Conservation (phyloP, 306 rosid genomes). For the Coriaria nepalensis region DNA sequence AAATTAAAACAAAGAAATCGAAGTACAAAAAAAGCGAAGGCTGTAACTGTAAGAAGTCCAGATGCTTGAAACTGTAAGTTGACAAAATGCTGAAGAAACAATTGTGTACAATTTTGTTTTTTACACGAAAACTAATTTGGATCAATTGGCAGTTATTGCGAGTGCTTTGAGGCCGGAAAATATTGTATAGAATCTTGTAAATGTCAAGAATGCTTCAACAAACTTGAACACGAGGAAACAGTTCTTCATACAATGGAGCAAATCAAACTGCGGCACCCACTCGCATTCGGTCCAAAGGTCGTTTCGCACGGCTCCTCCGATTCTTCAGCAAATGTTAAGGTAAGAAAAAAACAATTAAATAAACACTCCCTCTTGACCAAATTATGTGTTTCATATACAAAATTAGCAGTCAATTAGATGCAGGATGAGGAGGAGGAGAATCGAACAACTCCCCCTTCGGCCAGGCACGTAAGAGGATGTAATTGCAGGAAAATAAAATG, state of each 20-base stretch:
- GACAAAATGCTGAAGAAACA: conserved; percentile 1
- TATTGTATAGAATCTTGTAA: conserved; percentile 18
- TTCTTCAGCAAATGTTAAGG: conserved; percentile 13
- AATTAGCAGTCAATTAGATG: no score
- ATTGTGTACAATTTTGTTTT: background rate
- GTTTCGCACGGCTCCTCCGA: background rate
- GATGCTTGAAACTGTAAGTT: conserved; percentile 32
- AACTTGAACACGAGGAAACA: conserved; percentile 3
- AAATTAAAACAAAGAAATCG: conserved; percentile 5
- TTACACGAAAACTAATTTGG: background rate
- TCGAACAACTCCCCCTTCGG: conserved; percentile 7
- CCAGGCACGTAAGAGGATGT: conserved; percentile 32
- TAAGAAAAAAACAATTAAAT: background rate
- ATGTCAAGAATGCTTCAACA: conserved; percentile 21
- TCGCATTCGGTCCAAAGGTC: conserved; percentile 24
- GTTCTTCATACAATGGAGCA: conserved; percentile 8
- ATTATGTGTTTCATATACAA: no score
- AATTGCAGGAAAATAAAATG: conserved; percentile 28
- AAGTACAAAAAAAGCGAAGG: conserved; percentile 7
- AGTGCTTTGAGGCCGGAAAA: conserved; percentile 18
- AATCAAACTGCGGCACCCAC: conserved; percentile 17
- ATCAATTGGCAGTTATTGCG: conserved; percentile 23
- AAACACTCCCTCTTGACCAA: no score
- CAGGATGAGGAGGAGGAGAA: conserved; percentile 11
- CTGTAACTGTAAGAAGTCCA: conserved; percentile 24